phyloP scores from a whole-genome alignment of 352 stramenopile species.

The Globisporangium cystogenes region DNA sequence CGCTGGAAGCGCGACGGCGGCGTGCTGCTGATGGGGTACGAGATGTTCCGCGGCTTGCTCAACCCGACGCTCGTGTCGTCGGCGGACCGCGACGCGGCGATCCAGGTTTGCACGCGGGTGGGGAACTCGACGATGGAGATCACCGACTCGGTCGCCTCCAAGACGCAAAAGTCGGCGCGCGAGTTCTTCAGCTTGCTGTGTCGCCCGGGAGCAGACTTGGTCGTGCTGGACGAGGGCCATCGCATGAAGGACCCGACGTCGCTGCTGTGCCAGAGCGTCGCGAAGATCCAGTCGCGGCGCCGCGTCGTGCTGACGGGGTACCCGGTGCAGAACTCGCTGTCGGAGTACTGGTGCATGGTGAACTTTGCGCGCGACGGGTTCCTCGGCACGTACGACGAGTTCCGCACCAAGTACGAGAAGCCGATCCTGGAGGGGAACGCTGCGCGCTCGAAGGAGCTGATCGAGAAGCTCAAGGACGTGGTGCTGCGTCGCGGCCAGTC shows the following conservation, averaged over 20 bases:
- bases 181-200: constrained; percentile 55
- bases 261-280: constrained; percentile 75
- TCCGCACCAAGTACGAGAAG: constrained; percentile 71
- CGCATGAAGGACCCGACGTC: constrained; percentile 85
- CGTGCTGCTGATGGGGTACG: constrained; percentile 84
- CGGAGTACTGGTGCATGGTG: constrained; percentile 90
- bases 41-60: constrained; percentile 85
- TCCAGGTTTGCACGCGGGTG: constrained; percentile 66
- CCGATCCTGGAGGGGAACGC: constrained; percentile 75
- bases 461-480: constrained; percentile 51
- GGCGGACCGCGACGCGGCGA: constrained; percentile 29
- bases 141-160: constrained; percentile 35
- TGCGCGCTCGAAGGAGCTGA: constrained; percentile 56
- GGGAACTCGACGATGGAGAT: constrained; percentile 63
- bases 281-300: constrained; percentile 63
- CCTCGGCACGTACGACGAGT: constrained; percentile 67
- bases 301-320: constrained; percentile 93
- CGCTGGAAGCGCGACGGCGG: constrained; percentile 72
- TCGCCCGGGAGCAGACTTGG: constrained; percentile 60
- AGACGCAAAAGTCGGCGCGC: constrained; percentile 45
- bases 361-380: constrained; percentile 80
- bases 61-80: constrained; percentile 45
- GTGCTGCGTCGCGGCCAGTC: constrained; percentile 68
- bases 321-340: constrained; percentile 94
- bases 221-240: constrained; percentile 87